These are phyloP conservation scores for Aspergillus udagawae DNA, from an alignment of 2,329 filamentous ascomycete genomes.

Conservation along the genomic window DNA sequence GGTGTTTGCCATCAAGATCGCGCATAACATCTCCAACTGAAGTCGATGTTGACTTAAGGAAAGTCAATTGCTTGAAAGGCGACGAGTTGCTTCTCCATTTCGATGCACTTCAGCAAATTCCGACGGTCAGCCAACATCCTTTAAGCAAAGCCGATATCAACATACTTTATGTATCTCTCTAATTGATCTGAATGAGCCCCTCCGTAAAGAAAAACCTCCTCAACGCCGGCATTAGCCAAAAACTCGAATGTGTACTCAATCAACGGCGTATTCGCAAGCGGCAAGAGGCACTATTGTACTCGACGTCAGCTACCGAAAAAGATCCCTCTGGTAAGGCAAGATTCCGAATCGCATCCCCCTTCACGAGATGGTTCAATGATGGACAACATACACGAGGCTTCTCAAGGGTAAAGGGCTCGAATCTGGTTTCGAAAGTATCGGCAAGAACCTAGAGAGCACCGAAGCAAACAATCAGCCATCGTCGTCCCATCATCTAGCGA, in stretches of 20 bases:
- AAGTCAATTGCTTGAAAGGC: slow-evolving; percentile 75
- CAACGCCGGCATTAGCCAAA: slow-evolving; percentile 89
- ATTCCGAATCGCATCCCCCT: not conserved
- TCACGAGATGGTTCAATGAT: slow-evolving; percentile 5
- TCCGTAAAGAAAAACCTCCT: slow-evolving; percentile 89
- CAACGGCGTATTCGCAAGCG: slow-evolving; percentile 86
- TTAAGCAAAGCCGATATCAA: not conserved
- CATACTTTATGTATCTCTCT: slow-evolving; percentile 73
- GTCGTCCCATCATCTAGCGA: not conserved
- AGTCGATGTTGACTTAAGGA: slow-evolving; percentile 80
- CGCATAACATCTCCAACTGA: slow-evolving; percentile 93
- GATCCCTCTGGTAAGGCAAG: not conserved
- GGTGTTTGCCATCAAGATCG: slow-evolving; percentile 78
- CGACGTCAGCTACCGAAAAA: not conserved
- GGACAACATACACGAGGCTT: slow-evolving; percentile 71
- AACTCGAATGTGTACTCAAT: slow-evolving; percentile 99
- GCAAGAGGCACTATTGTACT: slow-evolving; percentile 73
- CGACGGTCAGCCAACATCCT: slow-evolving; percentile 3
- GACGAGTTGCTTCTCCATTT: slow-evolving; percentile 70
- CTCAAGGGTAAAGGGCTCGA: slow-evolving; percentile 83
- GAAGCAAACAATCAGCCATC: slow-evolving; percentile 9
- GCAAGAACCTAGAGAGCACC: slow-evolving; percentile 65
- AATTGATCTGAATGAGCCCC: slow-evolving; percentile 82
- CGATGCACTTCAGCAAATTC: slow-evolving; percentile 51
- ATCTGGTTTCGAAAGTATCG: slow-evolving; percentile 91